A percentile compares a stretch with the other conserved stretches of the same genome.
Evolutionary conservation across 1,284 basidiomycete species (phyloP).

Genomic region (Paramarasmius palmivorus): DNA sequence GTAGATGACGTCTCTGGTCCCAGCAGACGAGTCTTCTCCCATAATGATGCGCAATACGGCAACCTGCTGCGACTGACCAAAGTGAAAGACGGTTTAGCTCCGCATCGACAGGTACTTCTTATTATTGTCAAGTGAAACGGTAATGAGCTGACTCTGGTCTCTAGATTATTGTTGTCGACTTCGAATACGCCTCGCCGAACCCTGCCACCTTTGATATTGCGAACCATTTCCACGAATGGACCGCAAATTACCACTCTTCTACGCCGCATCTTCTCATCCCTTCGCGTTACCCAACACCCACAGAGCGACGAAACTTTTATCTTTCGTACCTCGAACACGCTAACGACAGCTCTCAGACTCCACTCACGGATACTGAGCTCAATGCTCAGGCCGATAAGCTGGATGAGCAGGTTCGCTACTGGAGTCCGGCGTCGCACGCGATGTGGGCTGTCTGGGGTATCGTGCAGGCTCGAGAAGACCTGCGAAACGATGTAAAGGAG

Average conservation of each 20-base stretch:
- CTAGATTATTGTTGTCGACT: constrained; percentile 92
- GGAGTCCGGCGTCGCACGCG: constrained; percentile 86
- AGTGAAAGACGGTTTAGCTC: constrained; percentile 52
- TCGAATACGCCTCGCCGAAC: constrained; percentile 91
- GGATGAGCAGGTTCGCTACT: constrained; percentile 77
- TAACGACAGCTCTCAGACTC: constrained; percentile 32
- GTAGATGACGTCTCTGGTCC: constrained; percentile 56
- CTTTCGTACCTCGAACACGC: constrained; percentile 71
- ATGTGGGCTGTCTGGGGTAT: constrained; percentile 94
- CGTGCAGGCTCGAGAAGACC: constrained; percentile 83
- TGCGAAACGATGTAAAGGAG: constrained; percentile 57
- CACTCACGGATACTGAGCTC: constrained; percentile 30
- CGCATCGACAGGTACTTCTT: constrained; percentile 65
- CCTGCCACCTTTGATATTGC: constrained; percentile 91
- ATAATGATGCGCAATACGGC: constrained; percentile 94
- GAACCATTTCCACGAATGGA: constrained; percentile 97
- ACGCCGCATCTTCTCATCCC: constrained; percentile 75
- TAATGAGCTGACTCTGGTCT: constrained; percentile 11
- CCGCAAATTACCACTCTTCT: constrained; percentile 80
- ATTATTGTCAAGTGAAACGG: neutral
- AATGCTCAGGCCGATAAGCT: constrained; percentile 47
- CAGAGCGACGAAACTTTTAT: constrained; percentile 83
- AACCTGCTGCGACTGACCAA: constrained; percentile 80
- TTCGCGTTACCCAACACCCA: constrained; percentile 70
- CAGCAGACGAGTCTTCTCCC: constrained; percentile 74